Evolutionary conservation across 2,329 filamentous ascomycete species (phyloP).

Genomic region (Colletotrichum cereale): DNA sequence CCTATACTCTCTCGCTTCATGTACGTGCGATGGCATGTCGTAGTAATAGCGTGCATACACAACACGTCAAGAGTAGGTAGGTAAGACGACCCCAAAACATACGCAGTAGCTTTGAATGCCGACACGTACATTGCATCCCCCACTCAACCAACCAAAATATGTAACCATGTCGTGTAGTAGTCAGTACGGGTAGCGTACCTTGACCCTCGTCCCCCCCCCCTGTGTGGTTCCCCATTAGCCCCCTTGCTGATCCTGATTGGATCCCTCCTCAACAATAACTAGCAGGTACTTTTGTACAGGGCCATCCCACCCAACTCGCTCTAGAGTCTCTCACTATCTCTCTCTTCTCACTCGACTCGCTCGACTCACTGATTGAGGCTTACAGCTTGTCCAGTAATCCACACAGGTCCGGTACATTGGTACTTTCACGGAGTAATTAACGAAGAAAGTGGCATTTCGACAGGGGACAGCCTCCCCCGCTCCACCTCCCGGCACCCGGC

Average conservation of each 20-base stretch:
- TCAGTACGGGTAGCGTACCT: background rate
- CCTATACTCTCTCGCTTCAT: slow-evolving; percentile 14
- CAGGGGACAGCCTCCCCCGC: slow-evolving; percentile 6
- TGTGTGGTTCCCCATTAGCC: too few relatives aligned
- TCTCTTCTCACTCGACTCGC: background rate
- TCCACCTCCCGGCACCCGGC: slow-evolving; percentile 34
- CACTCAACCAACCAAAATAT: slow-evolving; percentile 27
- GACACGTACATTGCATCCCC: slow-evolving; percentile 27
- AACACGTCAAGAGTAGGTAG: background rate
- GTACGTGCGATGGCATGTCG: slow-evolving; percentile 7
- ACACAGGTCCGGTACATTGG: background rate
- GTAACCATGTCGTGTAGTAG: too few relatives aligned
- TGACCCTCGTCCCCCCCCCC: background rate
- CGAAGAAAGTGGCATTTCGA: background rate
- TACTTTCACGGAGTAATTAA: background rate
- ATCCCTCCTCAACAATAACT: slow-evolving; percentile 37
- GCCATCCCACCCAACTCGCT: background rate
- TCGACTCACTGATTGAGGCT: background rate
- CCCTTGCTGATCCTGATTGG: slow-evolving; percentile 38
- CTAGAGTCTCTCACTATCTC: background rate
- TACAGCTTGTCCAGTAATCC: background rate
- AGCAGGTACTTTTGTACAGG: background rate
- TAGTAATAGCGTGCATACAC: slow-evolving; percentile 23
- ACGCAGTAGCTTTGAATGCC: slow-evolving; percentile 17
- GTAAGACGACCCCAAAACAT: background rate